Base-by-base conservation (phyloP, 2,329 filamentous ascomycete genomes). In the Fusarium albosuccineum region DNA sequence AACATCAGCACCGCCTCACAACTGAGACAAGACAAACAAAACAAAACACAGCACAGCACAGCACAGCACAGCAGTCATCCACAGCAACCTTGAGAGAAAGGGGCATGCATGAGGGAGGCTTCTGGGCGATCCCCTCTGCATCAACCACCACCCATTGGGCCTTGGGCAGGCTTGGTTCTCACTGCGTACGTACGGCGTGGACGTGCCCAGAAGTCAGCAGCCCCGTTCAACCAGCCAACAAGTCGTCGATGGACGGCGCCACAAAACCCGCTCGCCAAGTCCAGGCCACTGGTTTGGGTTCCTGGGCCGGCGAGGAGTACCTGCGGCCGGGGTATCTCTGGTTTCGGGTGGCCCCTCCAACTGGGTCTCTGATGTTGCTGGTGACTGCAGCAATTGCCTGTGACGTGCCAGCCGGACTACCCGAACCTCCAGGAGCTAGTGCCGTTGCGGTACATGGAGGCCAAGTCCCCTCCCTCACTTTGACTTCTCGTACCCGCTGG, bases 181-280 rank as follows among this genome's bases (percentile, higher is more conserved):
- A 33, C 33, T 29, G 37, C 42, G 55, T 41, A 33, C 30, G 30
- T 33, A 33, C 11, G 22, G 44, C 14, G n/a, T 40, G n/a, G 39
- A 44, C 39, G 40, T 42, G 7, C 40, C 16, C 39, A 41, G 39
- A 46, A 54, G 45, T 46, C 52, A 51, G 42, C 55, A 30, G 44
- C 37, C 37, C 40, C 39, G 36, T 49, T 30, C 45, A 54, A 17
- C 16, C 17, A 37, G 22, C 22, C 22, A 37, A 22, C 13, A 27
- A 14, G 29, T 54, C 51, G 4, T 51, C 34, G 48, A 51, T 42
- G 30, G 36, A 14, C 37, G 50, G 50, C 50, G 26, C 39, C 36
- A 49, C 59, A 41, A 63, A 49, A 40, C 52, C 9, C 46, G 36
- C 17, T 49, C 41, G 64, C 64, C 60, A 68, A 68, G 64, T 29